Percentiles rank a stretch among this genome's conserved stretches.
Conservation (phyloP, 1,284 basidiomycete species). For the Bondarzewia mesenterica region DNA sequence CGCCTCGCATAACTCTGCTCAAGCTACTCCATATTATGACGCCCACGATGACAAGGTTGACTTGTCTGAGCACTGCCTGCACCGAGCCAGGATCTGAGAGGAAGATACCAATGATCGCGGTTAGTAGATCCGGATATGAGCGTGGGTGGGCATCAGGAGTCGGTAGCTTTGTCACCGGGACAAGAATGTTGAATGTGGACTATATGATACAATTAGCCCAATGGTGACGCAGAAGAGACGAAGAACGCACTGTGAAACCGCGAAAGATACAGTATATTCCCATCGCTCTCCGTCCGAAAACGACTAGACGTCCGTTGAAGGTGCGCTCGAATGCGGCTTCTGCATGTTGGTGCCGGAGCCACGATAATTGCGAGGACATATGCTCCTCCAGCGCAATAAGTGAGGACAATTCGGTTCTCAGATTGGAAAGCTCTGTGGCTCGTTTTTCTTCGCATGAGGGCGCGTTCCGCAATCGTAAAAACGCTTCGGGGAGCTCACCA, state of each 20-base stretch:
- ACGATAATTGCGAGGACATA: constrained; percentile 52
- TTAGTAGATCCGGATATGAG: constrained; percentile 51
- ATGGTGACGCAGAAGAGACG: constrained; percentile 2
- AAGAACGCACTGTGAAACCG: constrained; percentile 43
- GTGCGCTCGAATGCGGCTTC: constrained; percentile 46
- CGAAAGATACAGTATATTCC: constrained; percentile 57
- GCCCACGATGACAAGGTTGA: constrained; percentile 64
- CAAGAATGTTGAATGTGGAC: constrained; percentile 42
- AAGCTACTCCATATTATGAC: constrained; percentile 66
- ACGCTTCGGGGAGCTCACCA: constrained; percentile 25
- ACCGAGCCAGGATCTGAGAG: constrained; percentile 5
- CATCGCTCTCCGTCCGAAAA: constrained; percentile 18
- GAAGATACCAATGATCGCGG: constrained; percentile 41
- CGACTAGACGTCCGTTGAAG: constrained; percentile 45
- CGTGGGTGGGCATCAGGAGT: background rate
- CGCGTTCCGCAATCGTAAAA: too few relatives aligned
- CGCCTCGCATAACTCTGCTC: constrained; percentile 55
- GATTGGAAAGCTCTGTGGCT: constrained; percentile 23
- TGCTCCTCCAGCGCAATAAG: constrained; percentile 61
- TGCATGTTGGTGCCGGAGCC: constrained; percentile 39
- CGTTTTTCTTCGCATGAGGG: too few relatives aligned
- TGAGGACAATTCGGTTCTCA: constrained; percentile 49
- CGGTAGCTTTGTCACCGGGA: constrained; percentile 3
- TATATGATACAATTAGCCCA: constrained; percentile 17
- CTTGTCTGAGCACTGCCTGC: constrained; percentile 46